phyloP scores from a whole-genome alignment of 345 rosid species.

The Lagerstroemia speciosa region DNA sequence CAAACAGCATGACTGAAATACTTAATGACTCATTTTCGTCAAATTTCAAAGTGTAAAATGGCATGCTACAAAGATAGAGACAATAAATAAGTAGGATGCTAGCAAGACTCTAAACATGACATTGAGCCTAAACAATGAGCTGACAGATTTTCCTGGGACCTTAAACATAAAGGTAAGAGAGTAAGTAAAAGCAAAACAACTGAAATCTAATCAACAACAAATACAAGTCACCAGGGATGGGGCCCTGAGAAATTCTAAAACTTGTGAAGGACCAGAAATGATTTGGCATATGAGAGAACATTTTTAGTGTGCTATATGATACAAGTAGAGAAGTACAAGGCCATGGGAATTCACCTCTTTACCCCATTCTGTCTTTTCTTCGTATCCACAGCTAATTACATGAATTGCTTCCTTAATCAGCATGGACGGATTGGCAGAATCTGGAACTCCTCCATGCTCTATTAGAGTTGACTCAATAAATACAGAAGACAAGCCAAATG shows the following conservation, averaged over 20 bases:
- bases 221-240: no score
- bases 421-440: slow-evolving; percentile 67
- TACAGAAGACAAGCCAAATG: slow-evolving; percentile 88
- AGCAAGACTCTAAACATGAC: no score
- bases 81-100: no score
- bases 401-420: slow-evolving; percentile 96
- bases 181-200: not conserved
- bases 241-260: no score
- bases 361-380: slow-evolving; percentile 96
- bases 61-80: no score
- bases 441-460: slow-evolving; percentile 92
- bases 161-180: not conserved
- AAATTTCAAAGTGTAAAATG: no score
- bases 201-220: not conserved
- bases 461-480: slow-evolving; percentile 89
- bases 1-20: not conserved
- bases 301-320: not conserved
- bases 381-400: slow-evolving; percentile 89
- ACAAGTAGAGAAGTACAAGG: not conserved
- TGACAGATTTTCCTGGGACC: no score
- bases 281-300: not conserved
- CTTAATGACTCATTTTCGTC: not conserved
- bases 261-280: not conserved
- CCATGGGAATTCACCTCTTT: slow-evolving; percentile 56
- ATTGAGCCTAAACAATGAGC: no score